Base-by-base conservation (phyloP, 257 asterid species). In the Coffea canephora region DNA sequence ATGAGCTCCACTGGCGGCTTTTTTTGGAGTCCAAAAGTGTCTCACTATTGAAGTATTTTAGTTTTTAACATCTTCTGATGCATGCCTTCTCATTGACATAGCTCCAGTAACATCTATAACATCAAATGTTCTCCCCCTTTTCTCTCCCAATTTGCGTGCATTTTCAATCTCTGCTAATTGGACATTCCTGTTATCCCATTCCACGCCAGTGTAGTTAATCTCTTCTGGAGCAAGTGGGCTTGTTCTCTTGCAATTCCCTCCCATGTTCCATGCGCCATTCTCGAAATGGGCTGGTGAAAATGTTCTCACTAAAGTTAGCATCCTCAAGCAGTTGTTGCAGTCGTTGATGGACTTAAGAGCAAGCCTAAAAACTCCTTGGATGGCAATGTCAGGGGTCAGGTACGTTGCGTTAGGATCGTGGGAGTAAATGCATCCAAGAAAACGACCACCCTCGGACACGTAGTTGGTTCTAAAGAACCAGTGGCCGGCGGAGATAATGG, bases 401-500 rank as follows among this genome's bases (percentile, higher is more conserved):
- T 84, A 79, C 6, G 87, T 86, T 31, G 84, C 78, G 18, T 86
- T 85, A 1, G 83, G 79, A 0, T 52, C 75, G 69, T 83, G 81
- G 74, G 87, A 88, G 49, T 87, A 83, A 10, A 82, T 69, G 70
- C 92, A 88, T 65, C 94, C 94, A 8, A 84, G 52, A 19, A 87
- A 84, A 0, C 50, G 57, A 71, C 82, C 83, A 2, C 75, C 79
- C 45, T 80, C 86, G 79, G 83, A 82, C 13, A 89, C 55, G 52
- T 84, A 86, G 81, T 84, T 81, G 15, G 76, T 83, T 34, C 91
- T 75, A 67, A 83, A 73, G 74, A 90, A 90, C 92, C 92, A 89
- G 18, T 87, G 89, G 23, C 80, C 87, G n/a, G 84, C 83, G 3
- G 92, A 90, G 83, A 90, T 74, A 78, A 90, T 78, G 66, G 81